phyloP scores from a whole-genome alignment of 23 red algal species.

The Agarophyton chilense region DNA sequence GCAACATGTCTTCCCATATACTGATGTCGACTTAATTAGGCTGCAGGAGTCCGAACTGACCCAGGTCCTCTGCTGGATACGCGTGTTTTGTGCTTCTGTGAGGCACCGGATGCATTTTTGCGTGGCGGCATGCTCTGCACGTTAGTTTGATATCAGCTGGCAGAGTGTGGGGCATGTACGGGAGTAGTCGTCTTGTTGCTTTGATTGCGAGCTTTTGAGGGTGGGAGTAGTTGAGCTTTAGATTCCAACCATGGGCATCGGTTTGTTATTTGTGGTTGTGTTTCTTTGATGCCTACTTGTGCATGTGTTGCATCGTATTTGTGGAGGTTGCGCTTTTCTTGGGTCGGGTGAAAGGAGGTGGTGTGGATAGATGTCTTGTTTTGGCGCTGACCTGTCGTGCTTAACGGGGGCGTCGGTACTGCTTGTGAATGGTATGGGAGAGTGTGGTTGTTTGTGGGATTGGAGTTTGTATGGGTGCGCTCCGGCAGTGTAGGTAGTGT shows the following conservation, averaged over 20 bases:
- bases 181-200: neutral
- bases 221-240: neutral
- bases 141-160: neutral
- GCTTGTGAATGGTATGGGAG: too few relatives aligned
- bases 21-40: neutral
- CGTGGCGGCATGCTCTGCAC: neutral
- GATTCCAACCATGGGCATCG: neutral
- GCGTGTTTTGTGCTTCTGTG: neutral
- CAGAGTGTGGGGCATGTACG: neutral
- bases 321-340: too few relatives aligned
- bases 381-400: too few relatives aligned
- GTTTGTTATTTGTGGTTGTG: neutral
- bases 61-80: neutral
- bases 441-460: too few relatives aligned
- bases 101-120: neutral
- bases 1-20: neutral
- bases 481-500: too few relatives aligned
- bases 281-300: neutral
- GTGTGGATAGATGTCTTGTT: too few relatives aligned
- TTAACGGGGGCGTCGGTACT: too few relatives aligned
- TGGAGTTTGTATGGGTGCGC: too few relatives aligned
- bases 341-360: too few relatives aligned
- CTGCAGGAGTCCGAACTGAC: neutral
- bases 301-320: neutral
- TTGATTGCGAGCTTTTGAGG: neutral